Evolutionary conservation across 495 filamentous ascomycete species (phyloP), one percentile per base, ranked within the genome.

Genomic region (Aspergillus ellipticus): DNA sequence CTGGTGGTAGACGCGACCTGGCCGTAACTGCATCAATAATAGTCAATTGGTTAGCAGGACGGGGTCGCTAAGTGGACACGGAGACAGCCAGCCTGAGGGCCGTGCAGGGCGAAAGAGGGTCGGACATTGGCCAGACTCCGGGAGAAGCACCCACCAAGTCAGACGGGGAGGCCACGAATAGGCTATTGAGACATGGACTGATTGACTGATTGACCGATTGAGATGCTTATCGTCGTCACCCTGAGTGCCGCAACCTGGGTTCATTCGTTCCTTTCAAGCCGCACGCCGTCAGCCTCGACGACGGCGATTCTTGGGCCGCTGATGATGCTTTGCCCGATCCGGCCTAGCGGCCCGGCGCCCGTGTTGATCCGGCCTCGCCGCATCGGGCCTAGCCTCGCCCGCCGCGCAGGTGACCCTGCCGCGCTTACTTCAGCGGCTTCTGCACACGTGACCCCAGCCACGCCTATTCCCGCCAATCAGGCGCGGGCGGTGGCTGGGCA

Each of bases 251-350:
- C n/a, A n/a, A n/a, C n/a, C n/a, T n/a, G n/a, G n/a, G n/a, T n/a
- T n/a, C n/a, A n/a, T 39, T 39, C 33, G 8, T 37, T 37, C 35
- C n/a, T 33, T 51, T 51, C n/a, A n/a, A n/a, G n/a, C n/a, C n/a
- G n/a, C n/a, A n/a, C n/a, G n/a, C n/a, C n/a, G n/a, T n/a, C n/a
- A n/a, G n/a, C n/a, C n/a, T n/a, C n/a, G n/a, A n/a, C n/a, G 28
- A 19, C 31, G 39, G 42, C 20, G 21, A 24, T 39, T 46, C 33
- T 49, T 46, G 21, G 39, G 31, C 51, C 55, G 57, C 61, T 69
- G 64, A 63, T 72, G 67, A 72, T 69, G 62, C 65, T 66, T 72
- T 68, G 50, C 68, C 62, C 21, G 15, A 61, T 63, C 24, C 16
- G 53, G 65, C 37, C 46, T 71, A 66, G 70, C 13, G 29, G 22